phyloP scores from a whole-genome alignment of 2,329 filamentous ascomycete species.

The Penicillium fuscoglaucum region DNA sequence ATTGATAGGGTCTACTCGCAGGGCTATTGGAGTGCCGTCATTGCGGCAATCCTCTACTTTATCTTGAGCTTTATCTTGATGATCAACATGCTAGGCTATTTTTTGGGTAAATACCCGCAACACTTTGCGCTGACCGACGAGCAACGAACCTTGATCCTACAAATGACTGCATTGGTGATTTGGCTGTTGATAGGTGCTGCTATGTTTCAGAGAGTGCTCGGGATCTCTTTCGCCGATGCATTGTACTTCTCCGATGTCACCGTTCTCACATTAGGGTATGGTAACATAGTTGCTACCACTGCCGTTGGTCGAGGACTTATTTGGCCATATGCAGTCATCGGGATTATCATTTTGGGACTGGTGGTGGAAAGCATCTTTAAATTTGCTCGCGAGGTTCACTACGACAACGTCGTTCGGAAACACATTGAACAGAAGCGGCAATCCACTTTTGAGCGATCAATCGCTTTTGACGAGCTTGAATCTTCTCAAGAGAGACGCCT shows the following conservation, averaged over 20 bases:
- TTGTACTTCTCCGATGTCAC: slow-evolving; percentile 78
- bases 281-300: slow-evolving; percentile 59
- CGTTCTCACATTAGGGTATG: slow-evolving; percentile 62
- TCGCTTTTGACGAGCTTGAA: slow-evolving; percentile 40
- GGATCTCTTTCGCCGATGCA: slow-evolving; percentile 74
- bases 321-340: slow-evolving; percentile 79
- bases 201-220: slow-evolving; percentile 71
- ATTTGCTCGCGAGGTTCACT: slow-evolving; percentile 60
- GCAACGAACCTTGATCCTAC: slow-evolving; percentile 84
- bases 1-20: slow-evolving; percentile 66
- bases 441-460: slow-evolving; percentile 55
- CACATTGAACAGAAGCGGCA: slow-evolving; percentile 58
- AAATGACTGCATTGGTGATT: slow-evolving; percentile 81
- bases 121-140: slow-evolving; percentile 76
- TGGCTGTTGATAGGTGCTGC: slow-evolving; percentile 78
- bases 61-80: slow-evolving; percentile 73
- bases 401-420: slow-evolving; percentile 62
- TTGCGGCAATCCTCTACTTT: slow-evolving; percentile 77
- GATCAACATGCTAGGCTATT: slow-evolving; percentile 76
- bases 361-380: slow-evolving; percentile 77
- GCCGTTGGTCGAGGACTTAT: slow-evolving; percentile 67
- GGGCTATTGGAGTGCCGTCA: slow-evolving; percentile 83
- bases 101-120: slow-evolving; percentile 71
- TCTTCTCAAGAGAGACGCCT: slow-evolving; percentile 23
- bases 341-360: slow-evolving; percentile 80